Conservation (phyloP, 2,329 filamentous ascomycete species). For the Podosphaera fusca region DNA sequence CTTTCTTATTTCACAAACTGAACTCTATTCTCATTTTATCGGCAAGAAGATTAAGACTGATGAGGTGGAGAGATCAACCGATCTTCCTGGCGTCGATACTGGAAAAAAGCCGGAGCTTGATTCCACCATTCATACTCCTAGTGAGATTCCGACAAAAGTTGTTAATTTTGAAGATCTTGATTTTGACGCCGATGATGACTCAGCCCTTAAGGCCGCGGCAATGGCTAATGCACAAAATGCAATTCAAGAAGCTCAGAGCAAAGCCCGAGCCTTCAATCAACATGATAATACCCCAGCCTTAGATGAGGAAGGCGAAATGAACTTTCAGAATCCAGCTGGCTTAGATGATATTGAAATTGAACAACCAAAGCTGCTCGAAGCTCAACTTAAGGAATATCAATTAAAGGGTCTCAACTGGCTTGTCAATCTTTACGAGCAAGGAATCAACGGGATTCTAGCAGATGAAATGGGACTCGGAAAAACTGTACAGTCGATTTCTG, state of each 20-base stretch:
- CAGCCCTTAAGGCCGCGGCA: conserved; percentile 55
- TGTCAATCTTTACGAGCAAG: conserved; percentile 95
- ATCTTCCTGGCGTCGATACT: conserved; percentile 47
- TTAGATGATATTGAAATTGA: conserved; percentile 84
- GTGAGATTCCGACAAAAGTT: conserved; percentile 40
- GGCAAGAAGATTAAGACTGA: conserved; percentile 98
- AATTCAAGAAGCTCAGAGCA: conserved; percentile 80
- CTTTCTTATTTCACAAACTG: conserved; percentile 96
- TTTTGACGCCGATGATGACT: conserved; percentile 88
- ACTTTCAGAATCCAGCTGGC: conserved; percentile 95
- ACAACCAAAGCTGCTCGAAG: conserved; percentile 80
- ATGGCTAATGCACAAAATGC: conserved; percentile 92
- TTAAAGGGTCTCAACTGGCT: conserved; percentile 98
- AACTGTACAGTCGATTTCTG: conserved; percentile 94
- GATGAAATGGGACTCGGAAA: conserved; percentile 99
- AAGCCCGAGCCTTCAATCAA: conserved; percentile 81
- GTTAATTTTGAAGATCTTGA: conserved; percentile 87
- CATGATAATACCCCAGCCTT: conserved; percentile 39
- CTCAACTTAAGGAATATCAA: conserved; percentile 95
- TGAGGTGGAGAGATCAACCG: conserved; percentile 75
- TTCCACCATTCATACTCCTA: conserved; percentile 22
- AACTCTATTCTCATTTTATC: conserved; percentile 97
- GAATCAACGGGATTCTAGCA: conserved; percentile 96
- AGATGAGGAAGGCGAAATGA: conserved; percentile 92
- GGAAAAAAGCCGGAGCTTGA: conserved; percentile 23